Evolutionary conservation across 2,329 filamentous ascomycete species (phyloP), one percentile per base, ranked within the genome.

Genomic region (Phaeoacremonium minimum): DNA sequence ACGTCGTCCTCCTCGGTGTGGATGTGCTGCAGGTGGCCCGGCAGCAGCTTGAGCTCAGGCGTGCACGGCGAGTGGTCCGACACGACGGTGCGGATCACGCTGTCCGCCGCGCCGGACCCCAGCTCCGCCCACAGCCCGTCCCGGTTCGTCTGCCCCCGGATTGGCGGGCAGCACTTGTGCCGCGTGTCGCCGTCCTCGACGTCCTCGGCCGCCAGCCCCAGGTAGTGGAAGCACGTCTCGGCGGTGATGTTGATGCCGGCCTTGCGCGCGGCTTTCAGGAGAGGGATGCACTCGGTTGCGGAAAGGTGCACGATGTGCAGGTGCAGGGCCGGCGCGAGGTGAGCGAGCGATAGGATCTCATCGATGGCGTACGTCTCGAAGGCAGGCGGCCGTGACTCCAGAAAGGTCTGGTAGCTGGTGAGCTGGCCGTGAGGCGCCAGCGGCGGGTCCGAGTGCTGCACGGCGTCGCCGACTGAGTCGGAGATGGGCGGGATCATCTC

Each of bases 41-140:
- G 90, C 0, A 96, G 76, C 14, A 95, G 76, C 63, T 98, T 98
- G 36, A 98, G 75, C 55, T 95, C 83, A 0, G 93, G 91, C 4
- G 93, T 97, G 69, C 93, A 97, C 6, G 93, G 93, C 5, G 87
- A 95, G 69, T 98, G 93, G 56, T 97, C 93, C 0, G 86, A 94
- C 3, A 98, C 93, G 18, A 98, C 77, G 1, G 93, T 97, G 54
- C 81, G 77, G 60, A 98, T 90, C 46, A 94, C 87, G 8, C 87
- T 87, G 51, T 90, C 81, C 0, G 66, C 53, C 8, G 38, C n/a
- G 22, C 40, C 48, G 7, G 71, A 69, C 20, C 71, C 67, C 7
- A 98, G 69, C 61, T 97, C 93, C 7, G 77, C 74, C 93, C 93
- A 98, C 1, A 98, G 73, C 2, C 76, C 77, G 51, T 95, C 85